Conservation (phyloP, 495 filamentous ascomycete genomes). For the Hyaloscypha hepaticicola region DNA sequence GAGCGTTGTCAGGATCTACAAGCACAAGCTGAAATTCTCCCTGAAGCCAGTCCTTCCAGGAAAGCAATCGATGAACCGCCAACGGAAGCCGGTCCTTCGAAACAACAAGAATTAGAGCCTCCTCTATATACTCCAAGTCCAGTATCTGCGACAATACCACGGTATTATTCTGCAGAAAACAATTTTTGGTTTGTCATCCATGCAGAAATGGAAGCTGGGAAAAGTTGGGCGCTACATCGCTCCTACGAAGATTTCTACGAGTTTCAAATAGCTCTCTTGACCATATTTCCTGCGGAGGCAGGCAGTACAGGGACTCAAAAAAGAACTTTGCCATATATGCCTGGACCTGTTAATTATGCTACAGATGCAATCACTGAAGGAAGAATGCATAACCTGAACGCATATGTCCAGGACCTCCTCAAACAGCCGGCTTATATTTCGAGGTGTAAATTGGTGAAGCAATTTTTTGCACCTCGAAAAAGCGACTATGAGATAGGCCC, state of each 20-base stretch:
- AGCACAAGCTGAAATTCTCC: too few species aligned
- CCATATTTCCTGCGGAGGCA: slow-evolving; percentile 92
- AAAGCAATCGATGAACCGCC: too few species aligned
- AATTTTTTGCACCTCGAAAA: slow-evolving; percentile 84
- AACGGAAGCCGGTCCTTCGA: background rate
- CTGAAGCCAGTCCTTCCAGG: too few species aligned
- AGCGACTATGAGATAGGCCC: slow-evolving; percentile 91
- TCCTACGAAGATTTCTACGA: slow-evolving; percentile 99
- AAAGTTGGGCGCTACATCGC: slow-evolving; percentile 85
- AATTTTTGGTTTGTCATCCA: slow-evolving; percentile 99
- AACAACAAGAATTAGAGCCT: slow-evolving; percentile 33
- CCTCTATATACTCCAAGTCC: slow-evolving; percentile 43
- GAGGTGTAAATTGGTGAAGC: slow-evolving; percentile 76
- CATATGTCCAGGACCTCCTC: slow-evolving; percentile 89
- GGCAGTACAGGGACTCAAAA: slow-evolving; percentile 74
- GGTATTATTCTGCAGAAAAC: slow-evolving; percentile 94
- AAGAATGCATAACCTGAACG: slow-evolving; percentile 83
- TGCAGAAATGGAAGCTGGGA: slow-evolving; percentile 83
- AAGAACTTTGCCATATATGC: slow-evolving; percentile 97
- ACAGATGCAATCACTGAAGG: slow-evolving; percentile 96
- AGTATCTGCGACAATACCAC: slow-evolving; percentile 81
- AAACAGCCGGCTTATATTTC: slow-evolving; percentile 80
- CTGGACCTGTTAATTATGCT: slow-evolving; percentile 94
- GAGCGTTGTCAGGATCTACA: too few species aligned
- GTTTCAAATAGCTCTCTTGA: slow-evolving; percentile 92